Conservation (phyloP, 2,329 filamentous ascomycete species). For the Nigrospora oryzae region DNA sequence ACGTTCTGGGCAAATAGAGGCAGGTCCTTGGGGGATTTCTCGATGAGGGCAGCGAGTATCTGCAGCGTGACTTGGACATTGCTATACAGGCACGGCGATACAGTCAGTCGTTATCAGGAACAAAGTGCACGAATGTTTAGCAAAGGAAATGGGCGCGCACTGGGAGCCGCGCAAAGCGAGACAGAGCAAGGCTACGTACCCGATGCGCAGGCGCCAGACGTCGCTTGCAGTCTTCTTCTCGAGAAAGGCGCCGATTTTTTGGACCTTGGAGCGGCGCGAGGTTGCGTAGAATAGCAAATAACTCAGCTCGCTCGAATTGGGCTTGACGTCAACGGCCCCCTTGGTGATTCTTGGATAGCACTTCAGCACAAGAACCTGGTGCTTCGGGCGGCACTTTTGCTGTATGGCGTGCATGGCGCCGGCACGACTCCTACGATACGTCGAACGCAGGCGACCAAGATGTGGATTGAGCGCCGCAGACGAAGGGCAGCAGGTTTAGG, state of each 20-base stretch:
- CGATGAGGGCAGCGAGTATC: constrained; percentile 84
- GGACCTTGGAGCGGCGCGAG: constrained; percentile 87
- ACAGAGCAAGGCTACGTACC: constrained; percentile 39
- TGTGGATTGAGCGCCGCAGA: constrained; percentile 1
- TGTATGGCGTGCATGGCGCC: constrained; percentile 54
- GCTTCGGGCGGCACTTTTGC: constrained; percentile 77
- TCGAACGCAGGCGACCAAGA: constrained; percentile 1
- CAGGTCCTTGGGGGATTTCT: constrained; percentile 85
- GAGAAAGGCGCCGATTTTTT: constrained; percentile 90
- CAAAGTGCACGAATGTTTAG: background rate
- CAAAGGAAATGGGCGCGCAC: no score
- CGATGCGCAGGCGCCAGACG: constrained; percentile 80
- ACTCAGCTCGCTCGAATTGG: constrained; percentile 92
- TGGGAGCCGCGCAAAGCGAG: no score
- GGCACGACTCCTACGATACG: constrained; percentile 8
- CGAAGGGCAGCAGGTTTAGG: no score
- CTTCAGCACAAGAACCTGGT: constrained; percentile 91
- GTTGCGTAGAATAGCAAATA: constrained; percentile 96
- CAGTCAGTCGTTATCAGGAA: background rate
- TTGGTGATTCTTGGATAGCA: constrained; percentile 93
- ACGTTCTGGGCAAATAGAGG: constrained; percentile 81
- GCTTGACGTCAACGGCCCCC: constrained; percentile 84
- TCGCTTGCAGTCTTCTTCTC: constrained; percentile 91
- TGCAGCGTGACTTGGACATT: constrained; percentile 93
- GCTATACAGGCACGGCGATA: constrained; percentile 29